These are phyloP conservation scores for Heliamphora pulchella DNA, from an alignment of 179 eudicot genomes.

Conservation along the genomic window DNA sequence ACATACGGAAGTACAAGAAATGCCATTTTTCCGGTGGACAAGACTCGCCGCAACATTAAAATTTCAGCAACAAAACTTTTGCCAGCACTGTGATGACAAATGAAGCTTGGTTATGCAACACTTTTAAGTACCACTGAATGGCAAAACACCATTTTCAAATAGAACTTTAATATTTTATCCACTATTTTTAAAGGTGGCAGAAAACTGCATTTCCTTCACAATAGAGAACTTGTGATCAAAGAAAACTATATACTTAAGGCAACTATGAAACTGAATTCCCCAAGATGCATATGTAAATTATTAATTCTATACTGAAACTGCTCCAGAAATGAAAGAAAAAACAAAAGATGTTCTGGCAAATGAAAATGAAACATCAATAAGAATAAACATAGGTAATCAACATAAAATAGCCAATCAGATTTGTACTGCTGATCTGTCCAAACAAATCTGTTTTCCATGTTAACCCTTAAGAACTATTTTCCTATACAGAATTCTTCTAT, in stretches of 20 bases:
- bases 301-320: background rate
- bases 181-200: background rate
- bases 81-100: conserved; percentile 67
- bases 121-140: background rate
- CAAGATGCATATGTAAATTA: background rate
- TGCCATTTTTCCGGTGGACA: conserved; percentile 80
- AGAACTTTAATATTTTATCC: background rate
- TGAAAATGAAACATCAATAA: background rate
- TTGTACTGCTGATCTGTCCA: background rate
- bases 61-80: conserved; percentile 99
- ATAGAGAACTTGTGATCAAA: background rate
- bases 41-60: conserved; percentile 74
- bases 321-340: background rate
- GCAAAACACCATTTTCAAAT: background rate
- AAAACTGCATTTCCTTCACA: background rate
- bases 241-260: background rate
- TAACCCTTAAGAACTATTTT: background rate
- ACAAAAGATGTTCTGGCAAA: background rate
- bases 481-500: background rate
- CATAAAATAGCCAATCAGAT: background rate
- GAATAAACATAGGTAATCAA: background rate
- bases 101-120: conserved; percentile 17
- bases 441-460: background rate
- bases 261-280: background rate
- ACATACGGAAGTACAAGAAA: conserved; percentile 96